Evolutionary conservation across 768 basidiomycete genomes (phyloP).

Genomic region (Tremella mesenterica): DNA sequence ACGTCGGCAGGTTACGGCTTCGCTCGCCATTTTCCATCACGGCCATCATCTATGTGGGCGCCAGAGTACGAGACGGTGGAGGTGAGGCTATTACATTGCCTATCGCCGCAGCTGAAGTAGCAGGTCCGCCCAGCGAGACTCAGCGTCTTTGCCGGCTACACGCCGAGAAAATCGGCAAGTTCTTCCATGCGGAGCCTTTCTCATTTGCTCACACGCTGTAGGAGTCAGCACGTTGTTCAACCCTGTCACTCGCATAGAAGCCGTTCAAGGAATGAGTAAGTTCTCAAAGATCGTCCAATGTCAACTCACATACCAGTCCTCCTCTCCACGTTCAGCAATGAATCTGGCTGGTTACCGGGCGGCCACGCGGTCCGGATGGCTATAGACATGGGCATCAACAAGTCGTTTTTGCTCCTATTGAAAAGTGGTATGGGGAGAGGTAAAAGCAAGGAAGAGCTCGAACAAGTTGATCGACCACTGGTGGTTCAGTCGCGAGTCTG

Average conservation of each 20-base stretch:
- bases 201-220: not conserved
- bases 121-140: constrained; percentile 66
- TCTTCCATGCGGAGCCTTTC: no score
- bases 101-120: constrained; percentile 8
- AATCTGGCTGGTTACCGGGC: constrained; percentile 89
- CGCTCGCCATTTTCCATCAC: constrained; percentile 90
- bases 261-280: constrained; percentile 88
- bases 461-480: constrained; percentile 64
- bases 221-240: constrained; percentile 76
- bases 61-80: constrained; percentile 81
- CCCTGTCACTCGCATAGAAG: constrained; percentile 73
- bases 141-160: constrained; percentile 69
- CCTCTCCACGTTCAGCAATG: constrained; percentile 78
- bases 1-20: constrained; percentile 54
- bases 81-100: constrained; percentile 49
- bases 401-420: constrained; percentile 75
- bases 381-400: constrained; percentile 85
- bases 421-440: constrained; percentile 63
- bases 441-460: constrained; percentile 52
- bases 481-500: constrained; percentile 77
- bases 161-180: constrained; percentile 52
- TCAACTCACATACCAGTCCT: constrained; percentile 52
- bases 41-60: constrained; percentile 86
- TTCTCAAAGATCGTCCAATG: constrained; percentile 2
- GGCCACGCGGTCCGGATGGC: constrained; percentile 95